phyloP scores from a whole-genome alignment of 257 asterid genomes.

The Plantago major region DNA sequence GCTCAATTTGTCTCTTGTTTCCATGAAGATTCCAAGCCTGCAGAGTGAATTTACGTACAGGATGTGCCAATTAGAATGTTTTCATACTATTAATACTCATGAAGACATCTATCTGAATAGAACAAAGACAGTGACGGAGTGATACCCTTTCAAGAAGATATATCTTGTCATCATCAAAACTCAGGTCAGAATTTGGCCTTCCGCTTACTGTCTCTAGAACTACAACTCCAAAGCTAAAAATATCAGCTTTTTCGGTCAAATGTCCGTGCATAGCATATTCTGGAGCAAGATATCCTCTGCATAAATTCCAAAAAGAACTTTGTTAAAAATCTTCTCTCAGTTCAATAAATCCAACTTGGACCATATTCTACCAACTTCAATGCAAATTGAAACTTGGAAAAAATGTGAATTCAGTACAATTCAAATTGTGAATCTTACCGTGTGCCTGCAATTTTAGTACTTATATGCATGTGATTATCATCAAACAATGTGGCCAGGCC shows the following conservation, averaged over 20 bases:
- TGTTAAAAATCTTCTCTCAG: no score
- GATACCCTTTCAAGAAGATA: conserved; percentile 76
- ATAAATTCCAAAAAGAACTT: neutral
- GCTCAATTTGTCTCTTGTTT: neutral
- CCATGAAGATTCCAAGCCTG: conserved; percentile 8
- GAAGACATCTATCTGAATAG: no score
- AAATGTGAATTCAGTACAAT: neutral
- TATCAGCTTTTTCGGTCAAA: conserved; percentile 63
- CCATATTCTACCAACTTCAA: no score
- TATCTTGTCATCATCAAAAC: conserved; percentile 40
- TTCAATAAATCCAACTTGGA: no score
- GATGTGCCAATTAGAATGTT: no score
- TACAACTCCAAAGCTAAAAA: conserved; percentile 63
- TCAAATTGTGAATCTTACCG: conserved; percentile 32
- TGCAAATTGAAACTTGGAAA: neutral
- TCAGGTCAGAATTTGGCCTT: conserved; percentile 54
- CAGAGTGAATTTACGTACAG: no score
- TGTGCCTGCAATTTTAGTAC: conserved; percentile 88
- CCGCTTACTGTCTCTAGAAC: conserved; percentile 57
- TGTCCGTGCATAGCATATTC: conserved; percentile 74
- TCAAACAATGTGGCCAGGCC: conserved; percentile 68
- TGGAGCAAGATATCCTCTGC: conserved; percentile 70
- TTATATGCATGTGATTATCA: conserved; percentile 70
- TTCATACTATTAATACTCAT: no score
- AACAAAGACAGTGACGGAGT: neutral